A percentile compares a stretch with the other conserved stretches of the same genome.
Conservation (phyloP, 164 flowering plant genomes). For the Sextonia rubra region DNA sequence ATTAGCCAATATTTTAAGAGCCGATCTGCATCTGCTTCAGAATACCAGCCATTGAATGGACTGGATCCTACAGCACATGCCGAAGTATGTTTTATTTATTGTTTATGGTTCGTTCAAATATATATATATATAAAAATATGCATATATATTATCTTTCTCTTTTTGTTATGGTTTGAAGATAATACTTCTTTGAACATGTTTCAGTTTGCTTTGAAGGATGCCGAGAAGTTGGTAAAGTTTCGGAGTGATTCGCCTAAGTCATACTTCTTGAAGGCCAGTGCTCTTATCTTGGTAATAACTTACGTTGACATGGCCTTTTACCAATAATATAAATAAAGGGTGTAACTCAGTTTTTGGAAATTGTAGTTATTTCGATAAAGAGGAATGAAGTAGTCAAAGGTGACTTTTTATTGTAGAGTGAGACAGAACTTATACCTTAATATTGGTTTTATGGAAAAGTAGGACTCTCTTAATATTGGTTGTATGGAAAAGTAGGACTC, state of each 20-base stretch:
- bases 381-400: too few relatives aligned
- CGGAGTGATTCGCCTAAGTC: slow-evolving; percentile 50
- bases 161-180: slow-evolving; percentile 1
- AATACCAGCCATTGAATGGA: slow-evolving; percentile 70
- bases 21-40: slow-evolving; percentile 74
- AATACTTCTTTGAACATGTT: slow-evolving; percentile 10
- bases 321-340: background rate
- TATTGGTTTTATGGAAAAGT: too few relatives aligned
- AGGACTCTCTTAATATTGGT: too few relatives aligned
- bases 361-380: too few relatives aligned
- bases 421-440: too few relatives aligned
- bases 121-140: too few relatives aligned
- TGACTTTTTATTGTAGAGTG: too few relatives aligned
- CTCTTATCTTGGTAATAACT: slow-evolving; percentile 68
- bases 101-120: slow-evolving; percentile 5
- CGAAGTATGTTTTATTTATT: slow-evolving; percentile 46
- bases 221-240: slow-evolving; percentile 61
- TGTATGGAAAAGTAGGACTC: too few relatives aligned
- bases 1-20: slow-evolving; percentile 54
- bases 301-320: background rate
- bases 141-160: too few relatives aligned
- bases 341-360: background rate
- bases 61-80: slow-evolving; percentile 90
- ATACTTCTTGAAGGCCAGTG: slow-evolving; percentile 66
- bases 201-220: slow-evolving; percentile 95